These are phyloP conservation scores for Leishmania major DNA, from an alignment of 208 protist species.

Conservation along the genomic window DNA sequence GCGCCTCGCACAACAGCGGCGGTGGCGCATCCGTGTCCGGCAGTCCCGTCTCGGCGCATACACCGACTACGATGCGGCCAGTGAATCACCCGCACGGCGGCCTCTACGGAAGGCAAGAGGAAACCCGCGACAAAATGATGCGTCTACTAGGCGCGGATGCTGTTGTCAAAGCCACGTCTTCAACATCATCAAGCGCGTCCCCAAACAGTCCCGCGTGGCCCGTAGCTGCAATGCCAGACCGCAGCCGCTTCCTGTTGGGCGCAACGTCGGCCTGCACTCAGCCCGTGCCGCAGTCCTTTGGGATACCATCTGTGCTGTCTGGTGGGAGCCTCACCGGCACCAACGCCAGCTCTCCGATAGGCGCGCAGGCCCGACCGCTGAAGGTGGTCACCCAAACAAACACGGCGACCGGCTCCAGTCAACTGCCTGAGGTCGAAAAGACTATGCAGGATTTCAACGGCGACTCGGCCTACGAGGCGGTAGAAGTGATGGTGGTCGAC, in stretches of 20 bases:
- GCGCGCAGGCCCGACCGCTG: background rate
- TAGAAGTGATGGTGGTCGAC: constrained; percentile 87
- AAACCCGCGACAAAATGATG: constrained; percentile 65
- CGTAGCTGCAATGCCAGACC: constrained; percentile 15
- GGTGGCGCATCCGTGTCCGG: constrained; percentile 12
- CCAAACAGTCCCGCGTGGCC: constrained; percentile 17
- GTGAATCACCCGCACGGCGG: constrained; percentile 14
- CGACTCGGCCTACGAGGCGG: constrained; percentile 30
- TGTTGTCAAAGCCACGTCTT: constrained; percentile 33
- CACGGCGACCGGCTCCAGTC: constrained; percentile 22
- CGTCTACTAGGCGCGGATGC: constrained; percentile 45
- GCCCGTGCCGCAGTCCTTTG: constrained; percentile 1
- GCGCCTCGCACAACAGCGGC: constrained; percentile 13
- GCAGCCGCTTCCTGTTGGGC: constrained; percentile 27
- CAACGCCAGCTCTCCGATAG: background rate
- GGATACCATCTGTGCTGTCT: constrained; percentile 6
- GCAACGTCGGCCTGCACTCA: constrained; percentile 17
- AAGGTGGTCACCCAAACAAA: background rate
- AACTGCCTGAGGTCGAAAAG: constrained; percentile 28
- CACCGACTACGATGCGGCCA: constrained; percentile 22
- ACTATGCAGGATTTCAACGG: constrained; percentile 20
- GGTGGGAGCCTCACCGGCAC: background rate
- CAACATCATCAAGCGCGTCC: constrained; percentile 15
- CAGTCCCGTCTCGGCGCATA: constrained; percentile 23
- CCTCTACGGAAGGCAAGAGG: constrained; percentile 38